A percentile compares a stretch with the other conserved stretches of the same genome.
phyloP scores from a whole-genome alignment of 2,329 filamentous ascomycete genomes.

The Shiraia bambusicola region DNA sequence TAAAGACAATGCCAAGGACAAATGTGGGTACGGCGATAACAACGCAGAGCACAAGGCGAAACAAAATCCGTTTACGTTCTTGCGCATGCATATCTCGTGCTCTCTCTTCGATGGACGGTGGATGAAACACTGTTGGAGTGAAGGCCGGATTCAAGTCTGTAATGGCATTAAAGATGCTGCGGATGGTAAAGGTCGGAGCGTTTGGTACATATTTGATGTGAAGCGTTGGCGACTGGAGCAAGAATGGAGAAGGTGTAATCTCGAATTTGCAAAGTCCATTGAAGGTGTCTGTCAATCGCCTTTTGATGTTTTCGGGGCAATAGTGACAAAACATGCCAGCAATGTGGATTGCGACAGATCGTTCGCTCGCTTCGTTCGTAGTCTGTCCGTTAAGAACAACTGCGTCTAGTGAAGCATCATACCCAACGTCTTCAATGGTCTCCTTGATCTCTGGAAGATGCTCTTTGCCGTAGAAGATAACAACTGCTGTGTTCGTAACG shows the following conservation, averaged over 20 bases:
- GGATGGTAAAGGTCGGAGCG: constrained; percentile 70
- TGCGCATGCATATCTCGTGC: constrained; percentile 70
- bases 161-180: constrained; percentile 70
- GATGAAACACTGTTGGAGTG: constrained; percentile 70
- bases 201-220: constrained; percentile 70
- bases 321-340: constrained; percentile 51
- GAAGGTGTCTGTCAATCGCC: constrained; percentile 56
- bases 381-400: constrained; percentile 21
- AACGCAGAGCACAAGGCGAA: constrained; percentile 70
- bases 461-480: constrained; percentile 52
- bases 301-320: constrained; percentile 54
- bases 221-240: constrained; percentile 63
- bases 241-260: constrained; percentile 58
- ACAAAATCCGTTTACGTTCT: constrained; percentile 68
- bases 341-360: constrained; percentile 41
- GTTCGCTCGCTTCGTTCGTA: constrained; percentile 20
- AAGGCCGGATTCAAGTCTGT: constrained; percentile 66
- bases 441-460: constrained; percentile 50
- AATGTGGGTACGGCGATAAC: constrained; percentile 78
- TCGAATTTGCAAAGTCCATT: constrained; percentile 45
- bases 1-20: constrained; percentile 84
- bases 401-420: constrained; percentile 43
- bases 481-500: constrained; percentile 52
- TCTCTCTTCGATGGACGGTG: constrained; percentile 80
- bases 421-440: constrained; percentile 52